Evolutionary conservation across 495 filamentous ascomycete species (phyloP).

Genomic region (Physcia stellaris): DNA sequence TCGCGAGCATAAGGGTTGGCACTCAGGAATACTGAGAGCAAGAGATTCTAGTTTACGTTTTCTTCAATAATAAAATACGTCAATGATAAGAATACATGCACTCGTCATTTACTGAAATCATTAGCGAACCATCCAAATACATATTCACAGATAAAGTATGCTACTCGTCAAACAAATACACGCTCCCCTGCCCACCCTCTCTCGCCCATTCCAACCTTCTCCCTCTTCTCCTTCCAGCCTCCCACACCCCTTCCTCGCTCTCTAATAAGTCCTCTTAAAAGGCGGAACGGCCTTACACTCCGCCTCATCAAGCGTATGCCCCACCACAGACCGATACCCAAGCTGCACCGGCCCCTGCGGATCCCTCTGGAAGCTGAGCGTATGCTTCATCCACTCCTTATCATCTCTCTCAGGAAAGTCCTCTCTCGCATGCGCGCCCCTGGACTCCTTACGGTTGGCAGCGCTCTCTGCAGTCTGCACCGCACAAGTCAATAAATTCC

Average conservation of each 20-base stretch:
- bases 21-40: too few relatives aligned
- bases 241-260: background rate
- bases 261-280: slow-evolving; percentile 17
- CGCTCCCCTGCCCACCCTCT: too few relatives aligned
- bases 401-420: slow-evolving; percentile 92
- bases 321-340: slow-evolving; percentile 62
- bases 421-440: slow-evolving; percentile 89
- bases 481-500: slow-evolving; percentile 92
- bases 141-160: too few relatives aligned
- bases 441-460: slow-evolving; percentile 81
- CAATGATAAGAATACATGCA: too few relatives aligned
- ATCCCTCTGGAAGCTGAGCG: slow-evolving; percentile 81
- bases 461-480: slow-evolving; percentile 80
- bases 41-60: too few relatives aligned
- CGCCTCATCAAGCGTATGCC: slow-evolving; percentile 68
- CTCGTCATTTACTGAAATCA: too few relatives aligned
- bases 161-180: too few relatives aligned
- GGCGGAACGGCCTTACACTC: slow-evolving; percentile 55
- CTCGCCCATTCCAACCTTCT: too few relatives aligned
- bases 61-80: too few relatives aligned
- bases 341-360: slow-evolving; percentile 68
- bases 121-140: too few relatives aligned
- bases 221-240: too few relatives aligned
- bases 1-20: too few relatives aligned
- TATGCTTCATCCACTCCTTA: slow-evolving; percentile 97